Evolutionary conservation across 352 stramenopile species (phyloP).

Genomic region (Phytophthora ohioensis): DNA sequence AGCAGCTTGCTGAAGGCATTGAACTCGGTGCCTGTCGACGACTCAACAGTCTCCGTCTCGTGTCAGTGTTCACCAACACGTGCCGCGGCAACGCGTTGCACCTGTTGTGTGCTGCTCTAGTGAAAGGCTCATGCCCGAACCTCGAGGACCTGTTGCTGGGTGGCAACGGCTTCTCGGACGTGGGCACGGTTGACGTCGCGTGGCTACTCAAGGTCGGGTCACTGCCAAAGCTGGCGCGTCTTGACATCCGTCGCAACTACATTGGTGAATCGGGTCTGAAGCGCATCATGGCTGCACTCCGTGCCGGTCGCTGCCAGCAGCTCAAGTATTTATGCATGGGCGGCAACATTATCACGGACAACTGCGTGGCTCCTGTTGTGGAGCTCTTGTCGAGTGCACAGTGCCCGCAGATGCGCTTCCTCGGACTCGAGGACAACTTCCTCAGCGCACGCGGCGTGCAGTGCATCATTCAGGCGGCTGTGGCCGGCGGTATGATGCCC

Average conservation of each 20-base stretch:
- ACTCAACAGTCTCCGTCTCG: conserved; percentile 63
- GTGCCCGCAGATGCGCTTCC: conserved; percentile 82
- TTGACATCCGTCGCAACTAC: conserved; percentile 86
- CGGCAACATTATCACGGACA: conserved; percentile 88
- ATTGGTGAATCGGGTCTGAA: conserved; percentile 82
- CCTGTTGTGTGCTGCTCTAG: conserved; percentile 66
- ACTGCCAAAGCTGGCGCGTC: conserved; percentile 68
- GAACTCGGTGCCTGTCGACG: conserved; percentile 66
- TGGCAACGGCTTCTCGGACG: conserved; percentile 82
- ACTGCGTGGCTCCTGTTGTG: conserved; percentile 75
- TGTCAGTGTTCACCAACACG: conserved; percentile 86
- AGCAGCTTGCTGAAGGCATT: conserved; percentile 73
- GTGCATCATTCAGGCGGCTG: conserved; percentile 78
- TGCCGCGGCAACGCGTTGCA: conserved; percentile 78
- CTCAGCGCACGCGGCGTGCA: conserved; percentile 78
- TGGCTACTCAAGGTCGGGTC: conserved; percentile 73
- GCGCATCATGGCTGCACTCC: conserved; percentile 72
- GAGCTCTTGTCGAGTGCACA: conserved; percentile 64
- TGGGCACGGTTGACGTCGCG: conserved; percentile 77
- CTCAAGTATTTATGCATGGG: conserved; percentile 89
- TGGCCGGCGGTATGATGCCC: conserved; percentile 83
- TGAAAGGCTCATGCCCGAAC: conserved; percentile 69
- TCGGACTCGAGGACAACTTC: conserved; percentile 85
- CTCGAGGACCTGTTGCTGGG: conserved; percentile 74
- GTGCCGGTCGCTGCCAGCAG: conserved; percentile 53